Base-by-base conservation (phyloP, 2,329 filamentous ascomycete genomes). In the Exserohilum rostratum region DNA sequence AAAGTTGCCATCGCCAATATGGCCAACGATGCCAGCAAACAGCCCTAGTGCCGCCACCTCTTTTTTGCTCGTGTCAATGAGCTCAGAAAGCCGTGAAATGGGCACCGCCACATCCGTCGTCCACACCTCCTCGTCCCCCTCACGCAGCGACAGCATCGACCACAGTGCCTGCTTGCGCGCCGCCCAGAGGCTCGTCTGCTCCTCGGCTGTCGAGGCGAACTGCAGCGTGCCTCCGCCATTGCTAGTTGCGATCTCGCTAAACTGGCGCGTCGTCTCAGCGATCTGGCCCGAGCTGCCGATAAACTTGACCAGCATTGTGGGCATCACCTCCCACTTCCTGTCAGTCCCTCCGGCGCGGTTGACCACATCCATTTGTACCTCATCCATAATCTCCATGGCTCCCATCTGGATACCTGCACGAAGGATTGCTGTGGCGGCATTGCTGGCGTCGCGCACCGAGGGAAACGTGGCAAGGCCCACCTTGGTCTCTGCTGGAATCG, bases 361-460 rank as follows among this genome's bases (percentile, higher is more conserved):
- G 63, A 90, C 85, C 37, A 88, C 85, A 43, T 79, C 76, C 88
- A 97, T 96, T 79, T 96, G 92, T 53, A 92, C 88, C 71, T 96
- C 92, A 77, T 97, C 93, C 25, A 97, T 81, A 53, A 97, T 89
- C 77, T 97, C 93, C 37, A 97, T 87, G n/a, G 93, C 93, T 1
- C 93, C 92, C 37, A 97, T 87, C 22, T 90, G 90, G 11, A 96
- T 85, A 22, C 92, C 92, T 46, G 89, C 84, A 37, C 85, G 85
- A 5, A 96, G 92, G 9, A 96, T 90, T 49, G 83, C 83, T 61
- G 87, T 86, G 2, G 95, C 92, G 72, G 91, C 96, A 70, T 88
- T 83, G n/a, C n/a, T n/a, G n/a, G n/a, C n/a, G n/a, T n/a, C n/a
- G n/a, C n/a, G n/a, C n/a, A n/a, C n/a, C n/a, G 79, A 82, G 0